Evolutionary conservation across 2,329 filamentous ascomycete genomes (phyloP), one percentile per base, ranked within the genome.

Genomic region (Aspergillus sp.): DNA sequence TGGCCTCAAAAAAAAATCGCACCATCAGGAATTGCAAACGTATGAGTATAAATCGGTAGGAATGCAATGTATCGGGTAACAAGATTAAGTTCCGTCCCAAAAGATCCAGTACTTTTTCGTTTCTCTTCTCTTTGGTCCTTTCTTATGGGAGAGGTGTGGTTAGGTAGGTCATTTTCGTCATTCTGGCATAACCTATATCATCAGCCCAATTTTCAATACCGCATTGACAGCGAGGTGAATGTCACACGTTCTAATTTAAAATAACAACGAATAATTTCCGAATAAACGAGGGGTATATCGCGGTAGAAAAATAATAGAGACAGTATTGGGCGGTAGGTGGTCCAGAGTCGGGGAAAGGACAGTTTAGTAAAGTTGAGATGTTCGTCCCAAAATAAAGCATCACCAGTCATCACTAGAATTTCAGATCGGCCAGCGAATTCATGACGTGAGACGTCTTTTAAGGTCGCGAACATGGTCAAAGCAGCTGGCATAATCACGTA

Each of bases 401-500:
- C 34, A 36, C 15, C 13, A 36, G 34, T 36, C 13, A 36, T 15
- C 34, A 36, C 15, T n/a, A 13, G 34, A 13, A n/a, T 13, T 15
- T 15, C 17, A 13, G 20, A 36, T 39, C 42, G 36, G 58, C n/a
- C 17, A 30, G 38, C 8, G 36, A n/a, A 22, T 57, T 57, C 59
- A 74, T 18, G 70, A 62, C n/a, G 73, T 68, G 53, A 75, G 55
- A 26, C 74, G 70, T 62, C 77, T 71, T 59, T 74, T 77, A 58
- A 77, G 69, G 58, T 78, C 75, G 41, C 90, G 84, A 57, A 89
- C 87, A 64, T 92, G 89, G 75, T 97, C 93, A 72, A 97, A 96
- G 2, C 89, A 91, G 70, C 89, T 90, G 64, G 90, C 90, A 75
- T 97, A 97, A 64, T 89, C 88, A 70, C 88, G 86, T 36, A 97